Evolutionary conservation across 441 rosid genomes (phyloP).

Genomic region (Gossypium laxum): DNA sequence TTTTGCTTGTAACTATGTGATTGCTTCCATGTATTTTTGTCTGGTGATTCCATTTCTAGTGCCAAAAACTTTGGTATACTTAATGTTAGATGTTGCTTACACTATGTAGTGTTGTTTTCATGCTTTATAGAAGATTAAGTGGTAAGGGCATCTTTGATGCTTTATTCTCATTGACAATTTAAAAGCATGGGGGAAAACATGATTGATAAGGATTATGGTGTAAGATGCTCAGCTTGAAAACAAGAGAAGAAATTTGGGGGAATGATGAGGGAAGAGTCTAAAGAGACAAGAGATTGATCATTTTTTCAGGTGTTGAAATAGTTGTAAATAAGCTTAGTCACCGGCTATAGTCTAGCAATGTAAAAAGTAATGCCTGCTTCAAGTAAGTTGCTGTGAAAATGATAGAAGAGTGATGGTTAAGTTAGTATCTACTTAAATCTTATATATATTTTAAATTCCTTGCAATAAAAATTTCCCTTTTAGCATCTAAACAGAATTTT

Average conservation of each 20-base stretch:
- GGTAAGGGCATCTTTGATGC: neutral
- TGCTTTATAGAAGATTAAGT: neutral
- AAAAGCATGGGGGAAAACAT: neutral
- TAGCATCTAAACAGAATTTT: neutral
- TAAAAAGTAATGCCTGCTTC: neutral
- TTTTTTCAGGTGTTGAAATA: neutral
- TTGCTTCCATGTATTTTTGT: neutral
- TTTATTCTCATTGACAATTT: neutral
- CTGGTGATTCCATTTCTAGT: neutral
- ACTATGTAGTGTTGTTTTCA: neutral
- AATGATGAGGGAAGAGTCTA: neutral
- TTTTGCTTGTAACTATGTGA: neutral
- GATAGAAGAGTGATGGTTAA: neutral
- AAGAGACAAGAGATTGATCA: neutral
- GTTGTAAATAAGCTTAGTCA: constrained; percentile 8
- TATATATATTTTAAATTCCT: neutral
- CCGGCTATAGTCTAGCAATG: neutral
- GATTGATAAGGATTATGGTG: neutral
- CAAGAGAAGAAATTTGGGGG: neutral
- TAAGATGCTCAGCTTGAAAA: constrained; percentile 8
- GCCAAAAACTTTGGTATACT: neutral
- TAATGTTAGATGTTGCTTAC: neutral
- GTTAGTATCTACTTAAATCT: neutral
- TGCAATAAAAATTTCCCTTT: neutral
- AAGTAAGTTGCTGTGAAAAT: neutral